phyloP scores from a whole-genome alignment of 192 early-diverging fungal species.

The Coemansia sp. region DNA sequence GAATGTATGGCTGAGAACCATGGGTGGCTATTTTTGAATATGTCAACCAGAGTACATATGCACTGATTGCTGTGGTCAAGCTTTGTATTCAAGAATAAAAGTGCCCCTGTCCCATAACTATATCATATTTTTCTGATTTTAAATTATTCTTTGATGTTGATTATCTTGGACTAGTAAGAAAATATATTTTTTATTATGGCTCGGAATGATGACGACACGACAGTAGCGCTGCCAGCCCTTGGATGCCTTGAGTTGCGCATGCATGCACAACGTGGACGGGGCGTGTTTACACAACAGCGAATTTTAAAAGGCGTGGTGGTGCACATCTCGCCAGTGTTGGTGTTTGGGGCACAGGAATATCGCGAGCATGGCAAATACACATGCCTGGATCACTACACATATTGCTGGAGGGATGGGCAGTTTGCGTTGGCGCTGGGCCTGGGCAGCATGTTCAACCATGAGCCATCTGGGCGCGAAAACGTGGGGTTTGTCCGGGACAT shows the following conservation, averaged over 20 bases:
- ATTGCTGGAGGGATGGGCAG: conserved; percentile 55
- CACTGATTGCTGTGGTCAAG: no score
- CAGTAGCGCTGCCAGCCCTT: conserved; percentile 11
- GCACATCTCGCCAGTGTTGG: conserved; percentile 58
- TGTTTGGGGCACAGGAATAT: conserved; percentile 56
- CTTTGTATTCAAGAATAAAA: no score
- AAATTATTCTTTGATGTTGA: no score
- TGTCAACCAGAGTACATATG: no score
- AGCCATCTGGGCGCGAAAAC: conserved; percentile 50
- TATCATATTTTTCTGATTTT: no score
- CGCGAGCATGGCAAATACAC: conserved; percentile 56
- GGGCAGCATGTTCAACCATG: conserved; percentile 67
- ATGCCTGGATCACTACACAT: conserved; percentile 63
- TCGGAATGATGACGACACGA: background rate
- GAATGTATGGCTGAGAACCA: no score
- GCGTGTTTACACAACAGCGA: conserved; percentile 49
- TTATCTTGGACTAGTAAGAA: no score
- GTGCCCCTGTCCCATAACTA: no score
- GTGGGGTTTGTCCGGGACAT: conserved; percentile 62
- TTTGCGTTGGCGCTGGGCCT: conserved; percentile 62
- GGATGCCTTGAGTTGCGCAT: conserved; percentile 49
- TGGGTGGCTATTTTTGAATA: no score
- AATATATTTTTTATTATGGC: background rate
- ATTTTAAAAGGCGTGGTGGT: conserved; percentile 49
- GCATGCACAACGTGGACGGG: conserved; percentile 56